Evolutionary conservation across 345 rosid genomes (phyloP), one percentile per base, ranked within the genome.

Genomic region (Physaria fendleri): DNA sequence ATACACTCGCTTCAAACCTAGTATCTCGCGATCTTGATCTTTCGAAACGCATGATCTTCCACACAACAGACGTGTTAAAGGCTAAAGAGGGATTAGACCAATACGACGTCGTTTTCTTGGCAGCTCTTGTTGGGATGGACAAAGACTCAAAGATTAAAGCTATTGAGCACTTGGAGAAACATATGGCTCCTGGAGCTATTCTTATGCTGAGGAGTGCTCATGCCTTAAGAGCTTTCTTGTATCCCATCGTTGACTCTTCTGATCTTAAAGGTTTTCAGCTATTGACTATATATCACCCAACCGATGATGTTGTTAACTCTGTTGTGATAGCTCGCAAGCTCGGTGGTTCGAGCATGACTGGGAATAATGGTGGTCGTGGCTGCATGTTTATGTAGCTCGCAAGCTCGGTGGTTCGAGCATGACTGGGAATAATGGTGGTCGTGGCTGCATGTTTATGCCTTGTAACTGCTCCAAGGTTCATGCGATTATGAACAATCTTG

Each of bases 111-210:
- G 77, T 90, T 25, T 90, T 87, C 80, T 74, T 90, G 79, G 97
- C 93, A 0, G 97, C 97, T 42, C 76, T 90, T 14, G 97, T 87
- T 32, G 97, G 97, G 18, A 81, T 87, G 95, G 83, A 76, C 48
- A 78, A 76, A 77, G 85, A 79, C 20, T 80, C 76, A 62, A 90
- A 87, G 70, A 35, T 70, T 29, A 70, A 49, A 62, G 78, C 80
- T 35, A 69, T 84, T 13, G 78, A 73, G 12, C 94, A 90, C 62
- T 61, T 90, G 74, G 78, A 71, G 18, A 79, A 72, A 24, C 35
- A 64, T 34, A 87, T 87, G 97, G 78, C 81, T 51, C 83, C 82
- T 0, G 88, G 78, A 5, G 83, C 93, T 24, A 37, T 83, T 12
- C 27, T 87, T 49, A 71, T 90, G 93, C 65, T 85, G 16, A 77